A percentile compares a stretch with the other conserved stretches of the same genome.
phyloP scores from a whole-genome alignment of 768 basidiomycete species.

The Auriscalpium vulgare region DNA sequence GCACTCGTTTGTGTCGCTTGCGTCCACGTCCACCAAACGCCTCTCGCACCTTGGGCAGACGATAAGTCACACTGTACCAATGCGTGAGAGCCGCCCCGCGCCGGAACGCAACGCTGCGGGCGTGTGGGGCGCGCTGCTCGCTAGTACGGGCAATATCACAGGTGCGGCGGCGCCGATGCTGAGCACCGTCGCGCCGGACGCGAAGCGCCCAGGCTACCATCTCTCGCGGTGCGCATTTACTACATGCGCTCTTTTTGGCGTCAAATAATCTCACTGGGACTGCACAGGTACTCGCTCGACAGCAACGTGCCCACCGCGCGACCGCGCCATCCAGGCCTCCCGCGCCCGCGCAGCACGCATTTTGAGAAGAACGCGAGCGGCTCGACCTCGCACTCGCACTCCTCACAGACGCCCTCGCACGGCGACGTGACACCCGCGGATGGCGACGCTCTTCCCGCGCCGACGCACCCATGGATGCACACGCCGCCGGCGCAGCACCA shows the following conservation, averaged over 20 bases:
- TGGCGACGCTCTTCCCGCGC: neutral
- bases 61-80: neutral
- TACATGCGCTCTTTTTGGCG: neutral
- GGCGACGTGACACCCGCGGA: neutral
- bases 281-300: slow-evolving; percentile 23
- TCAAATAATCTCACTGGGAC: neutral
- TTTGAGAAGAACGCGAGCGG: neutral
- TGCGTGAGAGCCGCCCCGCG: slow-evolving; percentile 18
- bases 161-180: slow-evolving; percentile 51
- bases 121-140: slow-evolving; percentile 65
- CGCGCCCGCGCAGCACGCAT: slow-evolving; percentile 16
- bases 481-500: neutral
- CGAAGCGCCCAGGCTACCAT: slow-evolving; percentile 56
- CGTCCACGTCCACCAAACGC: slow-evolving; percentile 1
- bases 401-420: neutral
- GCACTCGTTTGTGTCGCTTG: slow-evolving; percentile 9
- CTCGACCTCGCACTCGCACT: neutral
- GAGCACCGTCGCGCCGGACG: slow-evolving; percentile 45
- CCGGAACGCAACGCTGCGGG: slow-evolving; percentile 46
- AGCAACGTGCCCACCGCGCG: slow-evolving; percentile 10
- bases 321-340: neutral
- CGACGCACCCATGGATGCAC: neutral
- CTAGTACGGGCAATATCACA: slow-evolving; percentile 56
- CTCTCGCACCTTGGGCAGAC: slow-evolving; percentile 4
- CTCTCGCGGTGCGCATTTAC: slow-evolving; percentile 44